A percentile compares a stretch with the other conserved stretches of the same genome.
phyloP scores from a whole-genome alignment of 257 asterid genomes.

The Ophiorrhiza pumila region DNA sequence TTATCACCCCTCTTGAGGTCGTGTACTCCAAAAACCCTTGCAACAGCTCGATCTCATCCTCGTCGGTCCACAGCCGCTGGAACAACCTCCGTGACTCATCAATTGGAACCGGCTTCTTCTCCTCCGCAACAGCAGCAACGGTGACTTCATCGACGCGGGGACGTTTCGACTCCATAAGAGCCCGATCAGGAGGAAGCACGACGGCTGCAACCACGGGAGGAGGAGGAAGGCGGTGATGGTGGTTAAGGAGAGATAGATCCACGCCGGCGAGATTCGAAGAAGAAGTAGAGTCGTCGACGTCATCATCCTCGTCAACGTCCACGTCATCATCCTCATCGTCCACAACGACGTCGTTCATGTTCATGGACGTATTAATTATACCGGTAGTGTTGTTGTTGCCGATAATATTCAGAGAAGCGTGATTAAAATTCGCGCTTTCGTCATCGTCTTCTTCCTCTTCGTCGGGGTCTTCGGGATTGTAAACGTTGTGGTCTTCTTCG shows the following conservation, averaged over 20 bases:
- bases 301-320: conserved; percentile 46
- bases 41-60: conserved; percentile 86
- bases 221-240: conserved; percentile 22
- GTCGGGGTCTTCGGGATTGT: conserved; percentile 33
- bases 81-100: conserved; percentile 83
- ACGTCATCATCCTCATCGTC: conserved; percentile 45
- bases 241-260: conserved; percentile 8
- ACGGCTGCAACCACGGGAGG: conserved; percentile 33
- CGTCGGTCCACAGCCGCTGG: conserved; percentile 94
- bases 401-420: conserved; percentile 28
- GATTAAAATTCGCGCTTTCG: conserved; percentile 15
- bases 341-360: conserved; percentile 50
- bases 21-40: conserved; percentile 86
- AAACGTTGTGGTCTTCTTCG: conserved; percentile 15
- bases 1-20: conserved; percentile 52
- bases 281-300: conserved; percentile 66
- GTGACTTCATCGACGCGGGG: conserved; percentile 24
- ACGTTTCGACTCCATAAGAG: conserved; percentile 11
- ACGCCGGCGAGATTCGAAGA: conserved; percentile 39
- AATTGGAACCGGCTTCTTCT: conserved; percentile 52
- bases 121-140: conserved; percentile 21
- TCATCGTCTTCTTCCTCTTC: conserved; percentile 34
- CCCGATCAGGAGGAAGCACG: conserved; percentile 39
- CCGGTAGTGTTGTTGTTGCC: conserved; percentile 13
- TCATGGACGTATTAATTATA: conserved; percentile 28